Evolutionary conservation across 345 rosid genomes (phyloP).

Genomic region (Eucalyptus fibrosa): DNA sequence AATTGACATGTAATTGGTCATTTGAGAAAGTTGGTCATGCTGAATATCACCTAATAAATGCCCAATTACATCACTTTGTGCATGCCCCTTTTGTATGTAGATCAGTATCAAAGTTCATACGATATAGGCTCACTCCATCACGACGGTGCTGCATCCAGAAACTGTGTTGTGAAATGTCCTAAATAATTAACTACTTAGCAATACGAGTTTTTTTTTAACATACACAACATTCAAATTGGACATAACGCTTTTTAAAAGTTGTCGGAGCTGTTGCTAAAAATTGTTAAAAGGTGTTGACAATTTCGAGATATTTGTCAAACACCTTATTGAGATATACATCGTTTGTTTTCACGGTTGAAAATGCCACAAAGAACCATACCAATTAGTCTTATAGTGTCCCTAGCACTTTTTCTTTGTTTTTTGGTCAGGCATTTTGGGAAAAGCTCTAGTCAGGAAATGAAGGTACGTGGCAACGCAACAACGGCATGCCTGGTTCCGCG

Average conservation of each 20-base stretch:
- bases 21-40: not conserved
- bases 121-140: not conserved
- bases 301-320: not conserved
- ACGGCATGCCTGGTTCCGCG: not conserved
- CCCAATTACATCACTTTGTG: not conserved
- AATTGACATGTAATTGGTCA: not conserved
- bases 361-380: not conserved
- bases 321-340: not conserved
- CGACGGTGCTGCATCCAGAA: not conserved
- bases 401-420: not conserved
- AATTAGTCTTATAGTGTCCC: not conserved
- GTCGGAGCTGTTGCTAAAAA: not conserved
- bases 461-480: not conserved
- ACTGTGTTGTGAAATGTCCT: not conserved
- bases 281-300: not conserved
- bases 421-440: not conserved
- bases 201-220: not conserved
- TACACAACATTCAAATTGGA: not conserved
- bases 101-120: not conserved
- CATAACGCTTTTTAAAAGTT: not conserved
- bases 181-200: not conserved
- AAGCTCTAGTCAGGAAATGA: not conserved
- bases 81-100: not conserved
- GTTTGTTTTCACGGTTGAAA: not conserved
- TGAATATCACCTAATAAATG: not conserved